A percentile compares a stretch with the other conserved stretches of the same genome.
phyloP scores from a whole-genome alignment of 805 yeast species.

The Candida pseudofarinosa region DNA sequence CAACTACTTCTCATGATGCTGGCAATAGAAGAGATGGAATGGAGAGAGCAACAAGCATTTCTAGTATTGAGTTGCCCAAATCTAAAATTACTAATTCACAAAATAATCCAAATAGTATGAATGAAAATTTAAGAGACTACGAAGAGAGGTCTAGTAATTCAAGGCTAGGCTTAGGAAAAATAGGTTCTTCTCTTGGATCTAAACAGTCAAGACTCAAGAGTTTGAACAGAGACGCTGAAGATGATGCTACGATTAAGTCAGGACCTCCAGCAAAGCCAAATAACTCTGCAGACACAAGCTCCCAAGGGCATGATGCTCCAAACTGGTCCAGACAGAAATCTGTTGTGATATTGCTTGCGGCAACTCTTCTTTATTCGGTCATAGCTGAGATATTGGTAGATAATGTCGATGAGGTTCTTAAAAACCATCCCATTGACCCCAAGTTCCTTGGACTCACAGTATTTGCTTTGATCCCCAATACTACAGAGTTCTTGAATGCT shows the following conservation, averaged over 20 bases:
- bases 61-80: slow-evolving; percentile 18
- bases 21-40: slow-evolving; percentile 20
- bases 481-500: slow-evolving; percentile 95
- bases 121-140: background rate
- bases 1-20: slow-evolving; percentile 41
- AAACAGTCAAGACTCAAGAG: background rate
- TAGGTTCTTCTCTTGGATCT: background rate
- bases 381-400: slow-evolving; percentile 94
- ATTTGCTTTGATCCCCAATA: slow-evolving; percentile 93
- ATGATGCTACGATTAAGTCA: background rate
- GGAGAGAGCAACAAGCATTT: slow-evolving; percentile 36
- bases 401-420: slow-evolving; percentile 83
- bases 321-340: slow-evolving; percentile 92
- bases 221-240: background rate
- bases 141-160: background rate
- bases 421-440: slow-evolving; percentile 77
- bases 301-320: slow-evolving; percentile 84
- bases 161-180: background rate
- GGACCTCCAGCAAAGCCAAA: background rate
- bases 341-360: slow-evolving; percentile 72
- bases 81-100: background rate
- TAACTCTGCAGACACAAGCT: background rate
- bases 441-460: slow-evolving; percentile 90
- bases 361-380: slow-evolving; percentile 84
- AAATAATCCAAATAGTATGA: background rate